Evolutionary conservation across 2,329 filamentous ascomycete species (phyloP).

Genomic region (Arachnomyces sp.): DNA sequence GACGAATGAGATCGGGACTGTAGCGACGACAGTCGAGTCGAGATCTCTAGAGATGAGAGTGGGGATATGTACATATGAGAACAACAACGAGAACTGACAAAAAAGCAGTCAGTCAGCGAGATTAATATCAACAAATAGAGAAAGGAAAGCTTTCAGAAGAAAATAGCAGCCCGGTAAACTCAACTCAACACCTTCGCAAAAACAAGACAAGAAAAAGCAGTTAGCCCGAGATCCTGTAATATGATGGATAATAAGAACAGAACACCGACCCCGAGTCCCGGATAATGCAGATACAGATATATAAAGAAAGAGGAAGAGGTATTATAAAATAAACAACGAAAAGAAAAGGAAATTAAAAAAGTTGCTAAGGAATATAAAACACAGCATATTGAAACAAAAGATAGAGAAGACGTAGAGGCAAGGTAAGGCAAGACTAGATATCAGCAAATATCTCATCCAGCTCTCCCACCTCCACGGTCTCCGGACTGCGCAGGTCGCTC

Average conservation of each 20-base stretch:
- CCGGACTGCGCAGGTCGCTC: conserved; percentile 61
- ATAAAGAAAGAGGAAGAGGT: conserved; percentile 1
- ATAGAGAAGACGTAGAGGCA: background rate
- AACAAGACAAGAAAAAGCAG: background rate
- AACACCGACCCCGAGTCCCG: background rate
- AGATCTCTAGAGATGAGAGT: background rate
- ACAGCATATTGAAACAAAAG: background rate
- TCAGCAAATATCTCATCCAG: conserved; percentile 77
- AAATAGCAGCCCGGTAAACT: background rate
- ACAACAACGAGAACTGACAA: background rate
- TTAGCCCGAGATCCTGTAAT: too few species aligned
- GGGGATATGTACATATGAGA: background rate
- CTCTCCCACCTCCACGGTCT: conserved; percentile 87
- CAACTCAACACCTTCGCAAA: too few species aligned
- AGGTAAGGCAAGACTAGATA: conserved; percentile 42
- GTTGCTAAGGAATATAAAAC: background rate
- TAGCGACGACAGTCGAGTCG: too few species aligned
- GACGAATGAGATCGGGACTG: too few species aligned
- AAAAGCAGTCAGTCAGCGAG: background rate
- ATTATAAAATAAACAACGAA: conserved; percentile 1
- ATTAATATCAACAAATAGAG: too few species aligned
- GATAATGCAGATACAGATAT: background rate
- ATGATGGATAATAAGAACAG: background rate
- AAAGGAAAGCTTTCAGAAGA: too few species aligned
- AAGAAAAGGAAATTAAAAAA: background rate